These are phyloP conservation scores for Diplodia seriata DNA, from an alignment of 2,329 filamentous ascomycete genomes.

Conservation along the genomic window DNA sequence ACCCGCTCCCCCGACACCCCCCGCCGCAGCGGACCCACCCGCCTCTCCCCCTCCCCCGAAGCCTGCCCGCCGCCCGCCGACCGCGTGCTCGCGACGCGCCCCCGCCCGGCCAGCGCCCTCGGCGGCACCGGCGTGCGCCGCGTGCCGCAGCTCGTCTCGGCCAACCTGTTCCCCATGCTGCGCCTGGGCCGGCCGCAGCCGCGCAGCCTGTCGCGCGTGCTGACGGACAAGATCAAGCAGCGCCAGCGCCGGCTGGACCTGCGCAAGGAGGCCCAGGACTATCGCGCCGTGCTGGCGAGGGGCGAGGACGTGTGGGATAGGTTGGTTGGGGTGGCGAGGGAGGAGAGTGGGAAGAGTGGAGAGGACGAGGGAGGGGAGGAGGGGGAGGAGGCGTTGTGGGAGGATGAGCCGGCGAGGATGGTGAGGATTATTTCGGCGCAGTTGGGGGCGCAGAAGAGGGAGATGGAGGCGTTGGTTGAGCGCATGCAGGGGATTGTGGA, in stretches of 20 bases:
- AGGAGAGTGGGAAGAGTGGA: constrained; percentile 27
- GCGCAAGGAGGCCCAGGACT: constrained; percentile 48
- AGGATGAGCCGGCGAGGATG: constrained; percentile 33
- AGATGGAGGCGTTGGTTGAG: constrained; percentile 44
- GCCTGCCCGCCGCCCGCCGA: constrained; percentile 48
- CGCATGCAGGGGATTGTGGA: constrained; percentile 58
- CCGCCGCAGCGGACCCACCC: neutral
- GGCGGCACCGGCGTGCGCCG: constrained; percentile 61
- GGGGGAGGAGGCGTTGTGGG: constrained; percentile 40
- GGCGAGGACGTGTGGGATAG: constrained; percentile 60
- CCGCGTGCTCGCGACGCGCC: constrained; percentile 59
- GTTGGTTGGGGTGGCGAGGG: constrained; percentile 40
- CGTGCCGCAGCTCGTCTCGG: constrained; percentile 65
- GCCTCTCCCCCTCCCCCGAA: constrained; percentile 30
- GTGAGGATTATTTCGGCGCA: constrained; percentile 1
- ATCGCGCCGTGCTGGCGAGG: constrained; percentile 48
- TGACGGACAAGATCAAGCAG: constrained; percentile 59
- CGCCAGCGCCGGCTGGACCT: constrained; percentile 51
- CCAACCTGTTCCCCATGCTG: constrained; percentile 68
- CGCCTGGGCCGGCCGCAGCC: constrained; percentile 72
- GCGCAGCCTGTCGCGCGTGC: constrained; percentile 61
- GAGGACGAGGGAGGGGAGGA: constrained; percentile 19
- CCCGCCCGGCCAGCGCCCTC: constrained; percentile 55
- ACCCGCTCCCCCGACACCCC: constrained; percentile 32
- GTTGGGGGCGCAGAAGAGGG: constrained; percentile 36